Evolutionary conservation across 2,329 filamentous ascomycete species (phyloP), one percentile per base, ranked within the genome.

Genomic region (Aspergillus alliaceus): DNA sequence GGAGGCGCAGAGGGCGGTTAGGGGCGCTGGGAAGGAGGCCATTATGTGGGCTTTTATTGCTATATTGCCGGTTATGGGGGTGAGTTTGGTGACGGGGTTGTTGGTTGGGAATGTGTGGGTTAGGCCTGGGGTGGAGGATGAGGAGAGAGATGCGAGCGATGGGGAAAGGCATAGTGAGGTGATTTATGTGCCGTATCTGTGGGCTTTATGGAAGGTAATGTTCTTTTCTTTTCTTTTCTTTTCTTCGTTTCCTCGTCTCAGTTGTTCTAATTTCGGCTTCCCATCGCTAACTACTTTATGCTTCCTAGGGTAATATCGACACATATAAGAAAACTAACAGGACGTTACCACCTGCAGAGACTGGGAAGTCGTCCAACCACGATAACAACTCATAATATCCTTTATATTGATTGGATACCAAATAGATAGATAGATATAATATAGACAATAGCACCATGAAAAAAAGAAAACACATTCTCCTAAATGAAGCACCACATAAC

Each of bases 21-120:
- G 77, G 3, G 68, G 77, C 8, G 73, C 73, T 6, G 82, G 79
- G 2, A 80, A 79, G 61, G 79, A 78, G 57, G 86, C 85, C 0
- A 83, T 89, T n/a, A 83, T 86, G 60, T 87, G 86, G 82, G 84
- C 86, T 0, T 87, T 87, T 63, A 79, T 88, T 37, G 76, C 85
- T 0, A 80, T 90, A 35, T 72, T 84, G 12, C 86, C 86, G 0
- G 81, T 89, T 56, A 79, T 88, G 72, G 80, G 72, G 34, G 56
- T 82, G 5, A 77, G 77, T 18, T 69, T 82, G 2, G 42, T 82
- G 4, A 74, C 78, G 4, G 74, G 76, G n/a, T 54, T 70, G 1
- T 72, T 77, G 15, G 61, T 84, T 59, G 82, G 82, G 0, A 83
- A 84, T 71, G 81, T 83, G 3, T 80, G 79, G 77, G 81, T 83